Evolutionary conservation across 768 basidiomycete species (phyloP), one percentile per base, ranked within the genome.

Genomic region (Boletellus ananas): DNA sequence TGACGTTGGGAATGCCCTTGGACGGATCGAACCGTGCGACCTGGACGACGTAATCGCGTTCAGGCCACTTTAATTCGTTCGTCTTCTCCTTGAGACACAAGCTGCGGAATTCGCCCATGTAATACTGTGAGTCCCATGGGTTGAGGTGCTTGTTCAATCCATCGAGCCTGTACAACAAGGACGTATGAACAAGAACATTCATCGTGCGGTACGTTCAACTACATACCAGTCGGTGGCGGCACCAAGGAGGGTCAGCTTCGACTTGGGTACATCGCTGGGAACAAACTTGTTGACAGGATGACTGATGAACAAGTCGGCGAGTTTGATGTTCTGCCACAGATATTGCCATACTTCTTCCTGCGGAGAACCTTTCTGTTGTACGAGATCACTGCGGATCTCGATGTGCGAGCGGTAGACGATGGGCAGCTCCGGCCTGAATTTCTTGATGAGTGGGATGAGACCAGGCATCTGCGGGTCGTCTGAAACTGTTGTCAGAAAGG

Each of bases 251-350:
- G 81, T 70, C 43, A 92, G 70, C 58, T 81, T 90, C 64, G 84
- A 77, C 11, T 73, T 70, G 12, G 85, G 85, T 5, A 95, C 92
- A 60, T 87, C 85, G 56, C 80, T 81, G 3, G 94, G 94, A 11
- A 96, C 92, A 60, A 97, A 97, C 68, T 90, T 91, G 75, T 79
- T 87, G 59, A 97, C 92, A 16, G 94, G 94, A 66, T 96, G 94
- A 66, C 87, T 83, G 80, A 95, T 86, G 74, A 95, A 96, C 61
- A 94, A 68, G 73, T 96, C 94, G 37, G 90, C 86, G 27, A 85
- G 77, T 64, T 91, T 78, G 62, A 97, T 92, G 69, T 90, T 93
- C 59, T 90, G 85, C 87, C 88, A 96, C 13, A 97, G 79, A 70
- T 93, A 97, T 60, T 94, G 80, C 93, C 94, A 97, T 16, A 94